Conservation (phyloP, 495 filamentous ascomycete genomes). For the Tuber calosporum region DNA sequence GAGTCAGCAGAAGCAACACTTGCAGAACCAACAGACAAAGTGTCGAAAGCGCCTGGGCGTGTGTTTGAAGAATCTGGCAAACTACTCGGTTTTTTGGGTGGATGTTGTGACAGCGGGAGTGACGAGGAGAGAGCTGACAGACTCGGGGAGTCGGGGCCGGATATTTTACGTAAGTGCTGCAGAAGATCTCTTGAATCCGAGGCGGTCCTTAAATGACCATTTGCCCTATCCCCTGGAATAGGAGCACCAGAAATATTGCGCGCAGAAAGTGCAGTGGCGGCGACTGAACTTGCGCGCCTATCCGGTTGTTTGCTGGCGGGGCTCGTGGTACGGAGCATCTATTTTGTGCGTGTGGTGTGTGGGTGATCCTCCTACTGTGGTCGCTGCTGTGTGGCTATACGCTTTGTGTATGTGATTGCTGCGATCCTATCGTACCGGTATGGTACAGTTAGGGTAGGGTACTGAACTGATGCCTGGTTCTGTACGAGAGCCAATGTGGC, state of each 20-base stretch:
- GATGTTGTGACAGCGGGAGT: neutral
- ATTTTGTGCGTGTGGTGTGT: slow-evolving; percentile 8
- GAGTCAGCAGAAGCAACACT: neutral
- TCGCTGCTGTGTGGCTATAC: slow-evolving; percentile 14
- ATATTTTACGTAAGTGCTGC: slow-evolving; percentile 8
- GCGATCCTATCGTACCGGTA: neutral
- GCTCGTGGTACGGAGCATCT: neutral
- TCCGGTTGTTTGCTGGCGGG: neutral
- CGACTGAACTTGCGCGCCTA: neutral
- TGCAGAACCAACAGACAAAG: neutral
- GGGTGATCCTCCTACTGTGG: slow-evolving; percentile 9
- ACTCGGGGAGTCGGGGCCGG: slow-evolving; percentile 21
- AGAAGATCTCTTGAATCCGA: slow-evolving; percentile 14
- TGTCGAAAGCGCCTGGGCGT: neutral
- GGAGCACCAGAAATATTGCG: neutral
- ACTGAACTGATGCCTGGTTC: slow-evolving; percentile 11
- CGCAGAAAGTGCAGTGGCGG: slow-evolving; percentile 1
- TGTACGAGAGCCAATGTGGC: slow-evolving; percentile 4
- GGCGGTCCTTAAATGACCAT: slow-evolving; percentile 16
- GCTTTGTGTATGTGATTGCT: slow-evolving; percentile 22
- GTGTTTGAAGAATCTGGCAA: neutral
- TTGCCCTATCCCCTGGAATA: slow-evolving; percentile 6
- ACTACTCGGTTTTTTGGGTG: neutral
- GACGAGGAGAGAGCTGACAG: slow-evolving; percentile 11
- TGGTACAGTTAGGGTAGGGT: slow-evolving; percentile 6